These are phyloP conservation scores for Candida mattraensis DNA, from an alignment of 805 yeast species.

Conservation along the genomic window DNA sequence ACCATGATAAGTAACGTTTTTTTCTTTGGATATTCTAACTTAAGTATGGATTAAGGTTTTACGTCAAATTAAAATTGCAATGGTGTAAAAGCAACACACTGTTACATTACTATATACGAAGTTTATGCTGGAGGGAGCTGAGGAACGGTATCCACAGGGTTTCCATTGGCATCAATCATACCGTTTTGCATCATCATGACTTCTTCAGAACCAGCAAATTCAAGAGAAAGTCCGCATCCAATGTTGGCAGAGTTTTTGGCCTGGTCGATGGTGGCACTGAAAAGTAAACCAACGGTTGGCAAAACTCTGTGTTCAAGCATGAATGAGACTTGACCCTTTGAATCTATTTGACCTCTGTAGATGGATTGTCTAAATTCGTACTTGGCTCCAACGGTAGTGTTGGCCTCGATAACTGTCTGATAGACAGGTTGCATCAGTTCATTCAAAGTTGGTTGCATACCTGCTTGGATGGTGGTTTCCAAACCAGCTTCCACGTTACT, in stretches of 20 bases:
- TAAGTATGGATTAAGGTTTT: neutral
- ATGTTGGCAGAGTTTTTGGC: conserved; percentile 71
- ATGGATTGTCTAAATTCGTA: conserved; percentile 96
- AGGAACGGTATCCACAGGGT: conserved; percentile 82
- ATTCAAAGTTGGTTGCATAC: conserved; percentile 73
- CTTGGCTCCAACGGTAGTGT: conserved; percentile 93
- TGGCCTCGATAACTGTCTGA: conserved; percentile 85
- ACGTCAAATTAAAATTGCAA: too few relatives aligned
- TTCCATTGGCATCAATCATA: conserved; percentile 77
- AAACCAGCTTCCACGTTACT: conserved; percentile 94
- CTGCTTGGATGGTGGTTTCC: conserved; percentile 79
- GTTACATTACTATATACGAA: conserved; percentile 28
- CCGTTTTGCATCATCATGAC: conserved; percentile 90
- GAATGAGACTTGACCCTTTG: conserved; percentile 86
- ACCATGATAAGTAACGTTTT: too few relatives aligned
- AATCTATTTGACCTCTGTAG: conserved; percentile 92
- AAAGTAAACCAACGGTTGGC: conserved; percentile 85
- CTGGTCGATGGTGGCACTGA: conserved; percentile 91
- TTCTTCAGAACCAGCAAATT: conserved; percentile 93
- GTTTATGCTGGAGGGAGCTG: conserved; percentile 23
- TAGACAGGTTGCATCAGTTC: conserved; percentile 76
- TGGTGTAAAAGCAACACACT: conserved; percentile 3
- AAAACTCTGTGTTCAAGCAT: conserved; percentile 90
- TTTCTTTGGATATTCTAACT: neutral
- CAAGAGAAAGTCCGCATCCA: conserved; percentile 94